A percentile compares a stretch with the other conserved stretches of the same genome.
These are phyloP conservation scores for Hyparrhenia diplandra DNA, from an alignment of 176 grass and related monocot species.

Conservation along the genomic window DNA sequence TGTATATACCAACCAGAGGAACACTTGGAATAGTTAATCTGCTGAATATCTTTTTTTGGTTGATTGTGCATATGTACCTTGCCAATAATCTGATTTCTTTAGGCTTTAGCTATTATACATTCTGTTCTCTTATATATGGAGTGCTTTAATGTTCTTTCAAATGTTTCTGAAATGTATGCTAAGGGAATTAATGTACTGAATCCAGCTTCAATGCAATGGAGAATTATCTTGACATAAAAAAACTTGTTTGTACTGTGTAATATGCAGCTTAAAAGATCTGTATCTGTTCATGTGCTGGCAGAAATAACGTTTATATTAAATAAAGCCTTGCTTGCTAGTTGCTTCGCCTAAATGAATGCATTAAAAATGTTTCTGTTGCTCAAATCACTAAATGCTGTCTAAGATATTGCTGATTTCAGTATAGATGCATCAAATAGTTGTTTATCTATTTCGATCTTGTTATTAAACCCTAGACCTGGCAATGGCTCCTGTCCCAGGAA, in stretches of 20 bases:
- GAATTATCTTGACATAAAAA: not conserved
- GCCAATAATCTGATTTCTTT: not conserved
- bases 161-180: not conserved
- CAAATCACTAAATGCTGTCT: not conserved
- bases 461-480: too few species aligned
- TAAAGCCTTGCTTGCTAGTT: not conserved
- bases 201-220: not conserved
- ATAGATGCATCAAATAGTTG: not conserved
- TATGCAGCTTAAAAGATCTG: not conserved
- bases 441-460: conserved; percentile 15
- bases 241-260: not conserved
- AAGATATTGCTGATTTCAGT: not conserved
- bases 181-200: not conserved
- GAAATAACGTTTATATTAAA: not conserved
- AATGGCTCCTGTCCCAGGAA: too few species aligned
- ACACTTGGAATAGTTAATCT: not conserved
- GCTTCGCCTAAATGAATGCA: not conserved
- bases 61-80: not conserved
- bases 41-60: not conserved
- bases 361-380: not conserved
- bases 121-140: not conserved
- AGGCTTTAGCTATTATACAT: too few species aligned
- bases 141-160: not conserved
- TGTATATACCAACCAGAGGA: not conserved
- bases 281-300: not conserved